These are phyloP conservation scores for Furcasterigmium furcatum DNA, from an alignment of 2,329 filamentous ascomycete genomes.

Conservation along the genomic window DNA sequence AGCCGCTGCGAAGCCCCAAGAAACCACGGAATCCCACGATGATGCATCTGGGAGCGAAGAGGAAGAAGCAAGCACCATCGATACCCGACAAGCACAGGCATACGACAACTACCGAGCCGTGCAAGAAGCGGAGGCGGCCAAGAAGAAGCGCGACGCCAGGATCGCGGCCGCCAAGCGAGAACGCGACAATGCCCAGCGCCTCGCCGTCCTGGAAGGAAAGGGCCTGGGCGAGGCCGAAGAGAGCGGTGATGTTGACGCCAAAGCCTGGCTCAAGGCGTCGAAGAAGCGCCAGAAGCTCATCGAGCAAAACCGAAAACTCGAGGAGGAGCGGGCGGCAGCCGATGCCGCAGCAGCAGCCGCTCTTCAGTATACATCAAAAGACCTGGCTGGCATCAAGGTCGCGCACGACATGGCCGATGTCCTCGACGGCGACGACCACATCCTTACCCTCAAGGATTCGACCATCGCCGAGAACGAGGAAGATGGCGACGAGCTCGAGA, in stretches of 20 bases:
- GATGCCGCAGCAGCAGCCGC: constrained; percentile 63
- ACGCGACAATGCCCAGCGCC: constrained; percentile 76
- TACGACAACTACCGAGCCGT: constrained; percentile 69
- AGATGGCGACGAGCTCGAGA: constrained; percentile 87
- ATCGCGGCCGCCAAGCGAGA: constrained; percentile 84
- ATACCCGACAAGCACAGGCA: constrained; percentile 70
- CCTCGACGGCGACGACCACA: constrained; percentile 78
- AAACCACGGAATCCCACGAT: constrained; percentile 31
- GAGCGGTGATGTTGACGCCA: constrained; percentile 68
- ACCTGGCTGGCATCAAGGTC: constrained; percentile 87
- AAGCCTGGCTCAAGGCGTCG: constrained; percentile 80
- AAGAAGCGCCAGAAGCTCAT: constrained; percentile 96
- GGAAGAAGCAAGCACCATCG: constrained; percentile 79
- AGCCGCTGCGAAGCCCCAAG: constrained; percentile 32
- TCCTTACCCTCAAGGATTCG: constrained; percentile 91
- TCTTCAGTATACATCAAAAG: constrained; percentile 74
- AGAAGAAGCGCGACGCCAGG: constrained; percentile 74
- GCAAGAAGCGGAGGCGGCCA: constrained; percentile 70
- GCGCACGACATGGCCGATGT: constrained; percentile 83
- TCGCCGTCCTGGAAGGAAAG: constrained; percentile 73
- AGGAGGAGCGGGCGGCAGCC: constrained; percentile 75
- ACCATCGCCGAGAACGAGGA: constrained; percentile 82
- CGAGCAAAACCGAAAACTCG: constrained; percentile 66
- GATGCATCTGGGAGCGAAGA: constrained; percentile 47
- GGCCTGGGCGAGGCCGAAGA: constrained; percentile 76